Percentiles rank a stretch among this genome's conserved stretches.
These are phyloP conservation scores for Botrytis galanthina DNA, from an alignment of 2,329 filamentous ascomycete genomes.

Conservation along the genomic window DNA sequence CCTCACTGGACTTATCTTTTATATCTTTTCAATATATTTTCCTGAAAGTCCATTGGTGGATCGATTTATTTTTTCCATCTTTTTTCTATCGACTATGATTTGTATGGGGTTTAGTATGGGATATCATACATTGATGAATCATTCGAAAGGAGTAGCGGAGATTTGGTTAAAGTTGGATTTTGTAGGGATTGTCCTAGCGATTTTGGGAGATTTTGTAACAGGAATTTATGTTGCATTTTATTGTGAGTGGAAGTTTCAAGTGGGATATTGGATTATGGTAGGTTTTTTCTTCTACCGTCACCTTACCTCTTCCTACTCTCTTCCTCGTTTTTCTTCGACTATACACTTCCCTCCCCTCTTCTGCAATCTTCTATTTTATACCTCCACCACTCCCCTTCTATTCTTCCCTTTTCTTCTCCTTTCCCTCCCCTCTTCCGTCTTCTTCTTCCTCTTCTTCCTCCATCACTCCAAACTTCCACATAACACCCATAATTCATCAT, in stretches of 20 bases:
- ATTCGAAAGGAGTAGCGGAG: not conserved
- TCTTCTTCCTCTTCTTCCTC: not conserved
- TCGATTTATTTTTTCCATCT: not conserved
- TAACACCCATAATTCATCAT: not conserved
- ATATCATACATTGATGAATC: conserved; percentile 19
- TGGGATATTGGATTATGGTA: conserved; percentile 18
- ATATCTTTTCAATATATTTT: not conserved
- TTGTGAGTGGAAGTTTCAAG: conserved; percentile 15
- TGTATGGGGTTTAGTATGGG: conserved; percentile 14
- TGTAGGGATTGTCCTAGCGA: conserved; percentile 14
- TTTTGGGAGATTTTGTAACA: conserved; percentile 16
- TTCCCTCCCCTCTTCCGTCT: too few relatives aligned
- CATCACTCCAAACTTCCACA: not conserved
- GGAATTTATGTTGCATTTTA: conserved; percentile 18
- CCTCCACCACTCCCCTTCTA: too few relatives aligned
- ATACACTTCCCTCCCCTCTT: too few relatives aligned
- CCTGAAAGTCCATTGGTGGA: not conserved
- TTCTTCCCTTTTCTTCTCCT: too few relatives aligned
- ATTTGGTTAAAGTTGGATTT: conserved; percentile 19
- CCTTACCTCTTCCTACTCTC: too few relatives aligned
- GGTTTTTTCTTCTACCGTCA: not conserved
- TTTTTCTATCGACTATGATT: not conserved
- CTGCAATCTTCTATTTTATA: too few relatives aligned
- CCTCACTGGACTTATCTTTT: not conserved
- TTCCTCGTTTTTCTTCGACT: too few relatives aligned